A percentile compares a stretch with the other conserved stretches of the same genome.
Evolutionary conservation across 2,329 filamentous ascomycete genomes (phyloP).

Genomic region (Coniochaeta ligniaria): DNA sequence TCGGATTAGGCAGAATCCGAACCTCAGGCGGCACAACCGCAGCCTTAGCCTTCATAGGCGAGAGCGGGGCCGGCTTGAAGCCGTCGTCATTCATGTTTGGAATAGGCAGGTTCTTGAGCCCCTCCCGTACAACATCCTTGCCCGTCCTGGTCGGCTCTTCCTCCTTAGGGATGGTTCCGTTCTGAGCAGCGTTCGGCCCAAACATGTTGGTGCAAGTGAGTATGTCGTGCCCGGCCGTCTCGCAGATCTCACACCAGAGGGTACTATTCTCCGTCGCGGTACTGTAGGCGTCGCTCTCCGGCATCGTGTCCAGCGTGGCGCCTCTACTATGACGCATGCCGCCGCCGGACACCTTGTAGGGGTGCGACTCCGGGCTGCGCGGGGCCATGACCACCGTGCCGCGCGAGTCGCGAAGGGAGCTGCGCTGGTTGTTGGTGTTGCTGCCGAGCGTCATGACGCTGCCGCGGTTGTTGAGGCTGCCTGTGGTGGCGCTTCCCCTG

Average conservation of each 20-base stretch:
- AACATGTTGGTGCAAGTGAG: slow-evolving; percentile 92
- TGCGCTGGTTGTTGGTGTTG: slow-evolving; percentile 35
- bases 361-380: slow-evolving; percentile 36
- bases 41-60: slow-evolving; percentile 38
- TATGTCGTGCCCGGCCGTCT: slow-evolving; percentile 86
- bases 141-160: slow-evolving; percentile 17
- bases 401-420: slow-evolving; percentile 58
- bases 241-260: slow-evolving; percentile 93
- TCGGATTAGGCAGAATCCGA: slow-evolving; percentile 50
- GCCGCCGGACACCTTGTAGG: slow-evolving; percentile 25
- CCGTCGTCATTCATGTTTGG: slow-evolving; percentile 22
- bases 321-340: slow-evolving; percentile 29
- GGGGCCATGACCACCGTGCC: slow-evolving; percentile 55
- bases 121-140: slow-evolving; percentile 30
- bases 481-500: slow-evolving; percentile 25
- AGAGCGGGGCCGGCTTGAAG: slow-evolving; percentile 47
- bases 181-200: slow-evolving; percentile 31
- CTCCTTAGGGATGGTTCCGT: slow-evolving; percentile 5
- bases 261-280: slow-evolving; percentile 64
- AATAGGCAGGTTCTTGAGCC: slow-evolving; percentile 28
- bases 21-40: slow-evolving; percentile 30
- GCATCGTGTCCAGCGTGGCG: slow-evolving; percentile 59
- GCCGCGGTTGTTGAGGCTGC: slow-evolving; percentile 32
- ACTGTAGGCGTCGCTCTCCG: slow-evolving; percentile 63
- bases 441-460: slow-evolving; percentile 44